These are phyloP conservation scores for Botrytis fragariae DNA, from an alignment of 2,329 filamentous ascomycete genomes.

Conservation along the genomic window DNA sequence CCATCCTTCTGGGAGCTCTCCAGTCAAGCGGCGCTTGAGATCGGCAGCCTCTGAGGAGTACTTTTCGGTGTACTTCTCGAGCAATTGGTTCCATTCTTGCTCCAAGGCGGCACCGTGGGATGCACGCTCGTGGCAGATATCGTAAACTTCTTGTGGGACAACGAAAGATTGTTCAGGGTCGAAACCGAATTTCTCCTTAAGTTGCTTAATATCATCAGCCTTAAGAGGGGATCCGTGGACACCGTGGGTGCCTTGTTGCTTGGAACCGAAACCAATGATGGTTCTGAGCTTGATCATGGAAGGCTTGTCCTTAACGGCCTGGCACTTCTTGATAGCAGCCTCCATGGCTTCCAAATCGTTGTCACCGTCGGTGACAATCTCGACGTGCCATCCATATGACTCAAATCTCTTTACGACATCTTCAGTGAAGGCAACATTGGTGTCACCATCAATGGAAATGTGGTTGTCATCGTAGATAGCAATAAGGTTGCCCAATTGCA, in stretches of 20 bases:
- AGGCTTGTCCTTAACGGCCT: slow-evolving; percentile 92
- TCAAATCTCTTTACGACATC: slow-evolving; percentile 94
- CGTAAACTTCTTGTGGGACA: slow-evolving; percentile 93
- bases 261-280: slow-evolving; percentile 94
- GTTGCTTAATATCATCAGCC: slow-evolving; percentile 86
- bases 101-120: slow-evolving; percentile 84
- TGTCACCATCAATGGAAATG: slow-evolving; percentile 93
- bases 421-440: slow-evolving; percentile 94
- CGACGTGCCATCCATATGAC: slow-evolving; percentile 92
- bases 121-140: slow-evolving; percentile 81
- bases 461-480: slow-evolving; percentile 98
- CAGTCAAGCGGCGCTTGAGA: slow-evolving; percentile 73
- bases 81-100: slow-evolving; percentile 91
- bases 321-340: slow-evolving; percentile 78
- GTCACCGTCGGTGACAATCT: slow-evolving; percentile 84
- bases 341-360: slow-evolving; percentile 84
- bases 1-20: slow-evolving; percentile 92
- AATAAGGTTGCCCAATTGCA: slow-evolving; percentile 97
- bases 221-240: slow-evolving; percentile 97
- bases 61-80: slow-evolving; percentile 79
- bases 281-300: slow-evolving; percentile 95
- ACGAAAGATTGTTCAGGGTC: slow-evolving; percentile 90
- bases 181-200: slow-evolving; percentile 96
- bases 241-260: slow-evolving; percentile 87
- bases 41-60: slow-evolving; percentile 78